Conservation (phyloP, 2,329 filamentous ascomycete genomes). For the Penicillium griseofulvum region DNA sequence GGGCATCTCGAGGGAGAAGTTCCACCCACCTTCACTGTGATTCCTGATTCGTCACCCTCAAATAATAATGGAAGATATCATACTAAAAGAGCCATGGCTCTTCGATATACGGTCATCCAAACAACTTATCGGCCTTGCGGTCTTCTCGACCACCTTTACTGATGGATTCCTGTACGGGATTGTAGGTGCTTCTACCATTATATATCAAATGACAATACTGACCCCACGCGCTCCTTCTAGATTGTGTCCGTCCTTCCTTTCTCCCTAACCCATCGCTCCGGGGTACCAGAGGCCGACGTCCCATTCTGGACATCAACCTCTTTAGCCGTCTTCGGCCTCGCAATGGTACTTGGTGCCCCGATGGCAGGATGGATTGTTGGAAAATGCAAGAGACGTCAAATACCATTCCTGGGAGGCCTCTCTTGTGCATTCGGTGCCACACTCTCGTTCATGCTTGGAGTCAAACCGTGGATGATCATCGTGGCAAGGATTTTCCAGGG, state of each 20-base stretch:
- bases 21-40: neutral
- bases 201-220: neutral
- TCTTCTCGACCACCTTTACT: constrained; percentile 6
- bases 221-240: neutral
- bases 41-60: too few relatives aligned
- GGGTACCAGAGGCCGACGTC: constrained; percentile 3
- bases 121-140: constrained; percentile 1
- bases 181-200: neutral
- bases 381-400: constrained; percentile 1
- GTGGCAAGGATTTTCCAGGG: constrained; percentile 6
- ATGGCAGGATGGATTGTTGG: constrained; percentile 3
- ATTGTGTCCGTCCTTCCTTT: constrained; percentile 7
- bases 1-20: too few relatives aligned
- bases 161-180: constrained; percentile 10
- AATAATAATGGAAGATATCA: neutral
- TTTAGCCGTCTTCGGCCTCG: constrained; percentile 1
- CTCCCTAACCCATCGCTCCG: neutral
- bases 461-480: constrained; percentile 2
- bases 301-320: constrained; percentile 6
- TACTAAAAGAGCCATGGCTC: neutral
- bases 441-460: neutral
- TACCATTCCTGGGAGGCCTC: constrained; percentile 1
- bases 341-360: constrained; percentile 3
- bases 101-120: constrained; percentile 6
- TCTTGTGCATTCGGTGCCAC: constrained; percentile 3